Evolutionary conservation across 306 rosid genomes (phyloP).

Genomic region (Medicago ruthenica): DNA sequence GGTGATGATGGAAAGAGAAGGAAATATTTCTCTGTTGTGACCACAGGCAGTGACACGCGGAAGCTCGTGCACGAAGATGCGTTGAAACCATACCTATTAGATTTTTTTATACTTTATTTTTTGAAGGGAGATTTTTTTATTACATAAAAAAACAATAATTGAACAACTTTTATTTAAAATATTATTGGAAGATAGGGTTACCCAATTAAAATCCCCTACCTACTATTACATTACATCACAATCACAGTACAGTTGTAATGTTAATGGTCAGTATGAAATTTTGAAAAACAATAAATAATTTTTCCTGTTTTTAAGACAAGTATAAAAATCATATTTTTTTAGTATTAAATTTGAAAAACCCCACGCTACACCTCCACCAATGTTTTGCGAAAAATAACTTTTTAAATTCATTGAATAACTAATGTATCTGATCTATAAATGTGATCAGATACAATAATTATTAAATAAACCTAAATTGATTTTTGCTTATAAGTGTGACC

Average conservation of each 20-base stretch:
- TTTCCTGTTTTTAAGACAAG: background rate
- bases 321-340: too few relatives aligned
- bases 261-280: background rate
- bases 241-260: background rate
- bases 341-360: too few relatives aligned
- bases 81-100: background rate
- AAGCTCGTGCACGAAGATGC: constrained; percentile 14
- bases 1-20: too few relatives aligned
- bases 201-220: constrained; percentile 18
- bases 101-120: background rate
- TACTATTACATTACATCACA: background rate
- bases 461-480: too few relatives aligned
- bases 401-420: too few relatives aligned
- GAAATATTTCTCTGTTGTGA: constrained; percentile 49
- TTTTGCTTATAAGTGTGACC: too few relatives aligned
- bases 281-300: too few relatives aligned
- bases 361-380: too few relatives aligned
- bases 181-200: background rate
- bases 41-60: too few relatives aligned
- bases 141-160: background rate
- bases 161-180: background rate
- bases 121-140: background rate
- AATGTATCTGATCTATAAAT: too few relatives aligned
- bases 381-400: too few relatives aligned
- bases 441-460: too few relatives aligned